These are phyloP conservation scores for Xylaria multiplex DNA, from an alignment of 2,329 filamentous ascomycete species.

Conservation along the genomic window DNA sequence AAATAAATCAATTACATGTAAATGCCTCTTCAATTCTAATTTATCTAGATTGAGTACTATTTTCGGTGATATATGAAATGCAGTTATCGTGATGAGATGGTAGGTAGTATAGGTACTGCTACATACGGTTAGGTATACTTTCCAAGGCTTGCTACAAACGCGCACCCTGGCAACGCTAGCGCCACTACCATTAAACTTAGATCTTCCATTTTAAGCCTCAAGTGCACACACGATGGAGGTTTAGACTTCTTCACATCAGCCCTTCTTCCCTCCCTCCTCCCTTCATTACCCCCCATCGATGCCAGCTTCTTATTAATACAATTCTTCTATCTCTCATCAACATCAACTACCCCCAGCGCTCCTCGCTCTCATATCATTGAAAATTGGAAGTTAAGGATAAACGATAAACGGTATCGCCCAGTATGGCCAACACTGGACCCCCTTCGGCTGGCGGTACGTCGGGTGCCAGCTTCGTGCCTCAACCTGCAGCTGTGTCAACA, in stretches of 20 bases:
- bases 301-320: background rate
- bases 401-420: background rate
- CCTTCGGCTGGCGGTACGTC: constrained; percentile 41
- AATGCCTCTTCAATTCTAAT: too few species aligned
- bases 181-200: background rate
- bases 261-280: background rate
- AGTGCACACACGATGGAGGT: background rate
- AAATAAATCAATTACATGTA: too few species aligned
- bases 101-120: background rate
- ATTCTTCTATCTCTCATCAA: background rate
- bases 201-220: constrained; percentile 41
- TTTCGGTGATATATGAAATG: too few species aligned
- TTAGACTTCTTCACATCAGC: constrained; percentile 1
- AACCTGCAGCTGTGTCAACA: constrained; percentile 35
- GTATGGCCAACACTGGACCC: constrained; percentile 43
- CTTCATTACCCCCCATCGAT: background rate
- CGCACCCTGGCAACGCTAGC: constrained; percentile 3
- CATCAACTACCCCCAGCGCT: background rate
- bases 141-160: background rate
- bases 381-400: background rate
- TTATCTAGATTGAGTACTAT: too few species aligned
- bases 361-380: background rate
- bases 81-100: too few species aligned
- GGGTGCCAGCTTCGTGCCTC: constrained; percentile 41
- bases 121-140: background rate